Evolutionary conservation across 495 filamentous ascomycete species (phyloP).

Genomic region (Articulospora tetracladia): DNA sequence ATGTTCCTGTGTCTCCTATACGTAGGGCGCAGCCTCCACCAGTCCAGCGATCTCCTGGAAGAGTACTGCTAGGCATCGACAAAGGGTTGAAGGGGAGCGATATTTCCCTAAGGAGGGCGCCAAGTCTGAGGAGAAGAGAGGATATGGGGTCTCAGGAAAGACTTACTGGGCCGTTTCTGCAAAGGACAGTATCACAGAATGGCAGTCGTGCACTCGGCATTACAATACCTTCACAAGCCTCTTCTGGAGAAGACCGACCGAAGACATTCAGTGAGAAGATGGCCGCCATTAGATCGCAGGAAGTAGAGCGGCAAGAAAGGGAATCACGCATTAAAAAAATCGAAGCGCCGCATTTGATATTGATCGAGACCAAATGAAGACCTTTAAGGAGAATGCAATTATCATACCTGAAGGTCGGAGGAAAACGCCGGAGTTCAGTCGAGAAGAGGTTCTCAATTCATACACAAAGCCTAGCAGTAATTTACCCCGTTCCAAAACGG

Average conservation of each 20-base stretch:
- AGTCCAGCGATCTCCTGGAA: conserved; percentile 69
- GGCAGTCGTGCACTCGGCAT: conserved; percentile 14
- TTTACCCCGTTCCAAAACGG: conserved; percentile 49
- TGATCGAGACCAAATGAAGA: conserved; percentile 59
- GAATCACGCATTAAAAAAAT: conserved; percentile 47
- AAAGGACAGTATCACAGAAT: conserved; percentile 36
- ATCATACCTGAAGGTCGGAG: conserved; percentile 46
- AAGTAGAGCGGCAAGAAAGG: conserved; percentile 51
- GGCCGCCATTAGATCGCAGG: conserved; percentile 59
- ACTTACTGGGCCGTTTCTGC: conserved; percentile 36
- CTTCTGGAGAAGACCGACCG: conserved; percentile 35
- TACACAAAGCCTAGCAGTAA: conserved; percentile 29
- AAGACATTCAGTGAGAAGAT: conserved; percentile 87
- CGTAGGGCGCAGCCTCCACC: conserved; percentile 42
- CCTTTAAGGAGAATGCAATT: conserved; percentile 57
- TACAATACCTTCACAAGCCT: conserved; percentile 21
- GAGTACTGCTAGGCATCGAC: conserved; percentile 83
- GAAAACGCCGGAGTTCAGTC: conserved; percentile 48
- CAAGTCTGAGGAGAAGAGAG: conserved; percentile 39
- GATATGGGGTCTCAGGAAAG: conserved; percentile 19
- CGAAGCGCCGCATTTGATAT: conserved; percentile 73
- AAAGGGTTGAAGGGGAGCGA: conserved; percentile 79
- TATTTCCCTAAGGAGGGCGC: conserved; percentile 77
- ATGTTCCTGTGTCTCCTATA: conserved; percentile 81
- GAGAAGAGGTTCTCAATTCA: conserved; percentile 60